Evolutionary conservation across 164 flowering plant genomes (phyloP), one percentile per base, ranked within the genome.

Genomic region (Sextonia rubra): DNA sequence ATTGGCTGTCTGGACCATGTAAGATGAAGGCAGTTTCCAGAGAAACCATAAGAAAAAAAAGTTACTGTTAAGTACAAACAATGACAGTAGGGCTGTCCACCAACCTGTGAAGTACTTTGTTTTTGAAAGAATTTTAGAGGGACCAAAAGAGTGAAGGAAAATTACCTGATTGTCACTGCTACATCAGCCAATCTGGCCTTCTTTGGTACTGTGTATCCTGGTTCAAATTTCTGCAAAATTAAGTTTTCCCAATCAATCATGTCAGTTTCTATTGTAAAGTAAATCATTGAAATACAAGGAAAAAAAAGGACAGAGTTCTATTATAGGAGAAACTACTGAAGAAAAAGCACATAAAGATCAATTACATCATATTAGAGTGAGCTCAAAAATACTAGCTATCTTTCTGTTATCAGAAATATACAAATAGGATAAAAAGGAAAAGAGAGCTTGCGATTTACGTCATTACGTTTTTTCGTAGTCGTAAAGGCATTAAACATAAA

Each of bases 181-280:
- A 82, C 80, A 71, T 92, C 91, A 64, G 79, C 71, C 47, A 74
- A 67, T 70, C 79, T 77, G 27, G 84, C 72, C 78, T 85, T 86
- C 60, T 86, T 89, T 5, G 86, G 78, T 29, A 86, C 85, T 9
- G 90, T 84, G 80, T 93, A 93, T 5, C 92, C 95, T 18, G 94
- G 88, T 82, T 85, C 89, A 73, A 88, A 93, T 71, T 85, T 81
- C 98, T 93, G 90, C 81, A 26, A 52, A 68, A 23, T 18, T n/a
- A 1, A 23, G 4, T 5, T 69, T 55, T 30, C 60, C 23, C 26
- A 9, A 56, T 29, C 47, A 23, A 52, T 29, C 27, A 30, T 17
- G 18, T 32, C 67, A 64, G 27, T 18, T 64, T 29, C 20, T 17
- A 64, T 64, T 2, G 27, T 18, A 64, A 64, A 29, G 27, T 30